Evolutionary conservation across 441 rosid species (phyloP), one percentile per base, ranked within the genome.

Genomic region (Aquilaria agallochum): DNA sequence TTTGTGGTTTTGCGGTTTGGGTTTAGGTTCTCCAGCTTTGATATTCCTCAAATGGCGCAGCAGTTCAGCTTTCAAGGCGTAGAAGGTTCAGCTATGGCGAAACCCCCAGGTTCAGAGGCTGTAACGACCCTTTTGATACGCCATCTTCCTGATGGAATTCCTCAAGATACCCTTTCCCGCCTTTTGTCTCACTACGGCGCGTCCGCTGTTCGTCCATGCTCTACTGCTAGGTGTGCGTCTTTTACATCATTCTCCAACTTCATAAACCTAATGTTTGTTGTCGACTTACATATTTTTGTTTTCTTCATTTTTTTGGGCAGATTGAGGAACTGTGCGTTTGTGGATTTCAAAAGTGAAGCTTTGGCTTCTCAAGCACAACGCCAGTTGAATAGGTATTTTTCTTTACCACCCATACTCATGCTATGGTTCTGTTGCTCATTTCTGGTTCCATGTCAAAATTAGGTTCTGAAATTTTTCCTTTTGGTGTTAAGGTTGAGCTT

Each of bases 71-170:
- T 67, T 67, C 85, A 73, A 65, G 72, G 64, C 20, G 47, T 32
- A 9, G 83, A 67, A 64, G 71, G 77, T 40, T 10, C 45, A 13
- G 34, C 59, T 57, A 36, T 53, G n/a, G n/a, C 67, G 5, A 61
- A 54, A 42, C 58, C 71, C 15, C 33, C 3, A 0, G 62, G 62
- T 67, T 48, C 63, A 9, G 76, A 73, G 53, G 53, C 64, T 2
- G 58, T 33, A 3, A 58, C 56, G 2, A 86, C 96, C n/a, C 93
- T 94, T 44, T 36, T 84, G 62, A 69, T 90, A 56, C 74, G 79
- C 53, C 96, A 92, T 78, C 92, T 92, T 53, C 96, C 98, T 10
- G 96, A 89, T 64, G 90, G 87, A 32, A 83, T 92, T 32, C 95
- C 96, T 59, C 84, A 77, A 9, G 92, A 87, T 31, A 84, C 96